Evolutionary conservation across 345 rosid species (phyloP).

Genomic region (Cardamine resedifolia): DNA sequence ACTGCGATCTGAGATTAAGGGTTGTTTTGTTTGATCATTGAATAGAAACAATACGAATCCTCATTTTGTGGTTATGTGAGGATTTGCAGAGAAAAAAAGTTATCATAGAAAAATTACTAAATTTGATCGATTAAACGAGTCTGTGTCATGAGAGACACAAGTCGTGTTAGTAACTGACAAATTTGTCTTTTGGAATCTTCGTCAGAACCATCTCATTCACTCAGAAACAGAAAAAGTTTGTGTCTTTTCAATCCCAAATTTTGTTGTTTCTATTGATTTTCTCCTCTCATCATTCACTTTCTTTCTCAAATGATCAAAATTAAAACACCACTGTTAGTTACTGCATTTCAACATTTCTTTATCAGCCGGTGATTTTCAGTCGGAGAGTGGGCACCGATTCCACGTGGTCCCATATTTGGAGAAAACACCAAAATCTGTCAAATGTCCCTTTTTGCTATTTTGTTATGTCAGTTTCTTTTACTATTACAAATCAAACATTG

Average conservation of each 20-base stretch:
- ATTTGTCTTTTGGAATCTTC: constrained; percentile 33
- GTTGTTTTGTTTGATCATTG: too few relatives aligned
- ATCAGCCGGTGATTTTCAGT: neutral
- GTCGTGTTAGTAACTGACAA: constrained; percentile 40
- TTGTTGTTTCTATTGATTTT: constrained; percentile 22
- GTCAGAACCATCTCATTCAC: constrained; percentile 22
- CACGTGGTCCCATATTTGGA: constrained; percentile 54
- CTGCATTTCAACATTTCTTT: constrained; percentile 22
- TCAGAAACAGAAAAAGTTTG: neutral
- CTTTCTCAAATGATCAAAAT: constrained; percentile 32
- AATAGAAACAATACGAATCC: too few relatives aligned
- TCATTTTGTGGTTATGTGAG: too few relatives aligned
- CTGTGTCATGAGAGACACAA: constrained; percentile 38
- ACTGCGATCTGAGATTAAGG: constrained; percentile 19
- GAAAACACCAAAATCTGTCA: constrained; percentile 53
- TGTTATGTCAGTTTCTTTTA: constrained; percentile 13
- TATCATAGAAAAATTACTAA: too few relatives aligned
- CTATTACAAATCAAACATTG: neutral
- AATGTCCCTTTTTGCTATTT: constrained; percentile 35
- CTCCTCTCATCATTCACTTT: constrained; percentile 23
- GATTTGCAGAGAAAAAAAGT: too few relatives aligned
- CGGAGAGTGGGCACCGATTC: constrained; percentile 51
- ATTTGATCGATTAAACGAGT: too few relatives aligned
- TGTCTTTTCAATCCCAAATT: neutral
- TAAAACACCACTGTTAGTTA: constrained; percentile 27